Evolutionary conservation across 2,329 filamentous ascomycete genomes (phyloP).

Genomic region (Exophiala sideris): DNA sequence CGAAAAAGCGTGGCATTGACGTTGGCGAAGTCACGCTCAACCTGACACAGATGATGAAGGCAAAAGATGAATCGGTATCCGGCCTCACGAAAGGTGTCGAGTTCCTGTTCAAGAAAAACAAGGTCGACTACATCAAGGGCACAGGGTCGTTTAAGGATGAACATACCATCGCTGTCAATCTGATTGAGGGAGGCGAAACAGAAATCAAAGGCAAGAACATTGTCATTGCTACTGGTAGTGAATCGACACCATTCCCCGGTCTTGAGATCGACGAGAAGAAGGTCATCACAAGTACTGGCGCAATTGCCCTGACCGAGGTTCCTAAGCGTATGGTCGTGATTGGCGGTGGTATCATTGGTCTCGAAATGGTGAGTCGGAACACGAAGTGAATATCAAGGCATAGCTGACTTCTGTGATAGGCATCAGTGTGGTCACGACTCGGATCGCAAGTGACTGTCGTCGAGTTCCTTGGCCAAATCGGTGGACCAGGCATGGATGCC

Average conservation of each 20-base stretch:
- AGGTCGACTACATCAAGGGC: constrained; percentile 96
- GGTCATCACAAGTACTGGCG: constrained; percentile 93
- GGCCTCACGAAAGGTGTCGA: constrained; percentile 96
- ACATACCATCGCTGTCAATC: constrained; percentile 85
- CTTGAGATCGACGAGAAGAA: constrained; percentile 96
- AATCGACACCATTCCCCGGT: constrained; percentile 93
- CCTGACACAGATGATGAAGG: constrained; percentile 94
- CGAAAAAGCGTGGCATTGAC: constrained; percentile 94
- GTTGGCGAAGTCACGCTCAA: constrained; percentile 97
- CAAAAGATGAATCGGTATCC: constrained; percentile 86
- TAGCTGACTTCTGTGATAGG: constrained; percentile 40
- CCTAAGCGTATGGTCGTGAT: constrained; percentile 97
- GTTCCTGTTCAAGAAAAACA: constrained; percentile 99
- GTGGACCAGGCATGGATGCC: constrained; percentile 93
- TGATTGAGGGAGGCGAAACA: constrained; percentile 88
- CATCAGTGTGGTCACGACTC: constrained; percentile 91
- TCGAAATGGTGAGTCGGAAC: constrained; percentile 72
- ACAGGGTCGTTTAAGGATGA: constrained; percentile 82
- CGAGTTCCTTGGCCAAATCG: constrained; percentile 93
- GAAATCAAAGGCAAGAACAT: constrained; percentile 92
- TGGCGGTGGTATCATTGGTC: constrained; percentile 95
- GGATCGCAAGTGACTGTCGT: constrained; percentile 95
- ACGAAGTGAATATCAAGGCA: background rate
- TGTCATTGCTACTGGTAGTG: constrained; percentile 91
- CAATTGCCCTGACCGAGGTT: constrained; percentile 82